A percentile compares a stretch with the other conserved stretches of the same genome.
phyloP scores from a whole-genome alignment of 163 green algal genomes.

The Chlamydomonas reinhardtii region DNA sequence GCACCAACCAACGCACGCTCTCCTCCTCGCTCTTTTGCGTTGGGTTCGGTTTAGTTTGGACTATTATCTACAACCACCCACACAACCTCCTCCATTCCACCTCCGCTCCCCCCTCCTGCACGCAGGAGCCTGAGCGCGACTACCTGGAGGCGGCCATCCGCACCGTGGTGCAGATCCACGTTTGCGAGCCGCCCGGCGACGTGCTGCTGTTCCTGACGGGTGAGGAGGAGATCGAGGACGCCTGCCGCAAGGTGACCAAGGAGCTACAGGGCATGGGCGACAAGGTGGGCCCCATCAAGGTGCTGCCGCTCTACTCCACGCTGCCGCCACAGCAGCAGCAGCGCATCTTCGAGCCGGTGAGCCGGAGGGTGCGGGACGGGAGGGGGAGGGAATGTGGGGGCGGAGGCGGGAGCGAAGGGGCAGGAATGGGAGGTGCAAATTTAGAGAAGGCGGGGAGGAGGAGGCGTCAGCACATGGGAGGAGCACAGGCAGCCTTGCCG shows the following conservation, averaged over 20 bases:
- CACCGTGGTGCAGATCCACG: conserved; percentile 97
- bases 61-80: no score
- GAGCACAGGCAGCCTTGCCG: no score
- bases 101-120: no score
- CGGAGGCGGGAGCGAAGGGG: neutral
- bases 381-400: neutral
- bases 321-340: conserved; percentile 97
- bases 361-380: neutral
- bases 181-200: conserved; percentile 93
- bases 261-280: conserved; percentile 85
- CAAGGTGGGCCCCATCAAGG: conserved; percentile 89
- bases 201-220: conserved; percentile 99
- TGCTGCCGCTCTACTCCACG: conserved; percentile 98
- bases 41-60: no score
- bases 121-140: conserved; percentile 95
- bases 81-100: no score
- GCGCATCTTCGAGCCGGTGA: conserved; percentile 94
- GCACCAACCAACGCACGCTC: no score
- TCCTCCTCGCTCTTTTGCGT: no score
- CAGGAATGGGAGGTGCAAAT: neutral
- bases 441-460: no score
- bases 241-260: conserved; percentile 92
- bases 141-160: conserved; percentile 98
- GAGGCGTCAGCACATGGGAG: no score
- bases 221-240: conserved; percentile 99